phyloP scores from a whole-genome alignment of 345 rosid genomes.

The Eucalyptus decipiens region DNA sequence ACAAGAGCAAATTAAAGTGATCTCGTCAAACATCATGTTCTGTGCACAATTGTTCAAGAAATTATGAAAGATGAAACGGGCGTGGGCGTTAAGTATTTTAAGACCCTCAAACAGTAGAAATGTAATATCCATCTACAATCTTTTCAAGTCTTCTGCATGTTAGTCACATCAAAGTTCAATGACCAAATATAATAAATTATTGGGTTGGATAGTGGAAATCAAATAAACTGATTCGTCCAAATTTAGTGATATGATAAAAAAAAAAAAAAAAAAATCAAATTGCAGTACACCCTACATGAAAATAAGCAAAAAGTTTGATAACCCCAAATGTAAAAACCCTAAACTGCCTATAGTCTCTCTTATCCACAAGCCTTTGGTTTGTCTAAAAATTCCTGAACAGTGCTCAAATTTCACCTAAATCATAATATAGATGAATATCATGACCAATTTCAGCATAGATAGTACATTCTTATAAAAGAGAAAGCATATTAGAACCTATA shows the following conservation, averaged over 20 bases:
- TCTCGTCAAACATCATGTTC: not conserved
- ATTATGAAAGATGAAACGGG: not conserved
- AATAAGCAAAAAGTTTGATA: too few species aligned
- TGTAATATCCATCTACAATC: not conserved
- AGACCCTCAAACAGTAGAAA: not conserved
- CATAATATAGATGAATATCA: too few species aligned
- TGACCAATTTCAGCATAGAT: not conserved
- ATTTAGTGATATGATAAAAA: too few species aligned
- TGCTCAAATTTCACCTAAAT: not conserved
- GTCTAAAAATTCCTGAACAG: not conserved
- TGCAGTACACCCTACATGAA: not conserved
- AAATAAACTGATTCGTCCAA: not conserved
- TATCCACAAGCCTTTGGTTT: too few species aligned
- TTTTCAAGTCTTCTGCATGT: not conserved
- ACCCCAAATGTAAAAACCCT: not conserved
- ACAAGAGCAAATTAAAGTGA: not conserved
- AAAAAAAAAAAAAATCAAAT: not conserved
- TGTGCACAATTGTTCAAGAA: not conserved
- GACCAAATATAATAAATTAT: not conserved
- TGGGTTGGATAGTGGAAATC: not conserved
- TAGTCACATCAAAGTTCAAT: too few species aligned
- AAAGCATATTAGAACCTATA: not conserved
- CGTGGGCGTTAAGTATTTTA: not conserved
- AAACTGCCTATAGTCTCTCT: too few species aligned
- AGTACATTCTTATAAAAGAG: too few species aligned